These are phyloP conservation scores for Solanum virginianum DNA, from an alignment of 257 asterid genomes.

Conservation along the genomic window DNA sequence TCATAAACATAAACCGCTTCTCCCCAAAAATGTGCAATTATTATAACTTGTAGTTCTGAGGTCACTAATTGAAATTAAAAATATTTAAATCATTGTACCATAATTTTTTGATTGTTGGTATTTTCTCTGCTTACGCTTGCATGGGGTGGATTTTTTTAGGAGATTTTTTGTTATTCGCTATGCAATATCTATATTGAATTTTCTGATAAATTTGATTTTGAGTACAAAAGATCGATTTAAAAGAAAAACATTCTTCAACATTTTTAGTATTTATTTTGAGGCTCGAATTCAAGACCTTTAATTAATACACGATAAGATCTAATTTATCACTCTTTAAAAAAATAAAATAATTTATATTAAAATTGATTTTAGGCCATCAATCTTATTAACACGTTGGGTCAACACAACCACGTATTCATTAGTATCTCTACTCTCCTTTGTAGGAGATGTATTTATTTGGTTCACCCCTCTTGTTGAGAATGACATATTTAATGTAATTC, in stretches of 20 bases:
- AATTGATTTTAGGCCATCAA: background rate
- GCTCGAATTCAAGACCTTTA: accelerated
- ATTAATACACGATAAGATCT: accelerated
- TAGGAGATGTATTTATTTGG: background rate
- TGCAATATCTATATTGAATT: too few species aligned
- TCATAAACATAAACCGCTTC: accelerated
- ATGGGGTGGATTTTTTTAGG: too few species aligned
- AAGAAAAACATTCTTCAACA: background rate
- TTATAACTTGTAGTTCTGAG: background rate
- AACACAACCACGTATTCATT: background rate
- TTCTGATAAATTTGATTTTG: too few species aligned
- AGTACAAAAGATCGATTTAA: background rate
- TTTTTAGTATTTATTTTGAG: background rate
- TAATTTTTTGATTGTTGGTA: background rate
- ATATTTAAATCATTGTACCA: background rate
- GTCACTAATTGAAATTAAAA: background rate
- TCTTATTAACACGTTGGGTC: background rate
- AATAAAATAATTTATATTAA: background rate
- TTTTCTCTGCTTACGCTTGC: background rate
- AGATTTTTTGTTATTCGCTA: too few species aligned
- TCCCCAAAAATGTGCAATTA: background rate
- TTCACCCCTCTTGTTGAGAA: background rate
- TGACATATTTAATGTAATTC: background rate
- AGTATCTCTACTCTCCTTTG: background rate
- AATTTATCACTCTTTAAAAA: background rate